Evolutionary conservation across 2,329 filamentous ascomycete species (phyloP).

Genomic region (Aureobasidium lini): DNA sequence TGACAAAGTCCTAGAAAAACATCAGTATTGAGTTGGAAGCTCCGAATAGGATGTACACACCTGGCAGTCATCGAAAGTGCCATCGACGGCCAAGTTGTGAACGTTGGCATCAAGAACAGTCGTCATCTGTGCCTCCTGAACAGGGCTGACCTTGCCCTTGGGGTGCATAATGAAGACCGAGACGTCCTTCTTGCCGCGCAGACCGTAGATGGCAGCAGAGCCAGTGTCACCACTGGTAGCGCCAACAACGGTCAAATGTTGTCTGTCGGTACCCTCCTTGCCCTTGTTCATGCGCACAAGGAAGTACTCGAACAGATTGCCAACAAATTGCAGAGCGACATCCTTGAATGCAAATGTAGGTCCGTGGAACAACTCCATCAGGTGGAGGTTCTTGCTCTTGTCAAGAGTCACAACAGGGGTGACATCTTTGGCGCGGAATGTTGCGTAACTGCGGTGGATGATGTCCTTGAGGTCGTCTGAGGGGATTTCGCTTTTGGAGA

Average conservation of each 20-base stretch:
- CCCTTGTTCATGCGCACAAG: constrained; percentile 64
- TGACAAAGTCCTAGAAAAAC: constrained; percentile 67
- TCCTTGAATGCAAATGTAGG: constrained; percentile 96
- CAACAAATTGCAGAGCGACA: constrained; percentile 84
- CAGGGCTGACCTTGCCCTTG: constrained; percentile 79
- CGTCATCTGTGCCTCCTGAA: constrained; percentile 97
- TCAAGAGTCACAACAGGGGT: constrained; percentile 76
- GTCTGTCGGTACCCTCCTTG: constrained; percentile 59
- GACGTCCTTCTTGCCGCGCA: constrained; percentile 92
- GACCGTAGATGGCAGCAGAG: constrained; percentile 90
- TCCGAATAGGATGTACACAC: constrained; percentile 31
- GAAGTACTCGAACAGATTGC: constrained; percentile 94
- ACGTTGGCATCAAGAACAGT: constrained; percentile 86
- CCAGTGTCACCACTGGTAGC: constrained; percentile 86
- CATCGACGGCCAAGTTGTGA: constrained; percentile 81
- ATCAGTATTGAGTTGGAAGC: not conserved
- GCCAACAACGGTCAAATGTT: constrained; percentile 79
- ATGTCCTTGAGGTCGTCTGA: constrained; percentile 71
- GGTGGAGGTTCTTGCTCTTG: constrained; percentile 62
- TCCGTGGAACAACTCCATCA: constrained; percentile 93
- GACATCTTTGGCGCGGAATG: constrained; percentile 72
- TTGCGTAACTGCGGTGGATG: constrained; percentile 77
- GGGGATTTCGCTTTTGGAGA: constrained; percentile 77
- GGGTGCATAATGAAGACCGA: constrained; percentile 93
- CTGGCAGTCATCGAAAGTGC: constrained; percentile 95